Evolutionary conservation across 176 grass and related monocot species (phyloP), one percentile per base, ranked within the genome.

Genomic region (Cocos nucifera): DNA sequence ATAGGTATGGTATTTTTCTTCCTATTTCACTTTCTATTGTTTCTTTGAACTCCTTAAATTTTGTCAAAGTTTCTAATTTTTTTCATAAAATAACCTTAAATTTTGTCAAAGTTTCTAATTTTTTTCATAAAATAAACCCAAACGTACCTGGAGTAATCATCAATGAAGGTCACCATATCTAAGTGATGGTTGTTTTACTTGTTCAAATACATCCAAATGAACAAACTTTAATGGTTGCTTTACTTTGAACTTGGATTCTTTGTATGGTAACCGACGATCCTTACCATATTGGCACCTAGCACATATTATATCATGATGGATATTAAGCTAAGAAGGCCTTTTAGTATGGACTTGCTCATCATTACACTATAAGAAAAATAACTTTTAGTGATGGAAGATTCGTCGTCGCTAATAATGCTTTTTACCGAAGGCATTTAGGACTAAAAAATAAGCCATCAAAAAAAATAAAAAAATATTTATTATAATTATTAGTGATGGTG

Each of bases 11-110:
- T 30, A 35, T 67, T 0, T 49, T 73, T 10, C 29, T 56, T 20
- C 51, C 4, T 7, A 49, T 1, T 67, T 74, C 9, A 17, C 20
- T 17, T 25, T 80, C 35, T 17, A 63, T 9, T n/a, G 62, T 63
- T 12, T 74, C 50, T 24, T 73, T 80, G 5, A 73, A 80, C 6
- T 61, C 69, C 21, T 21, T 21, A 22, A 63, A 66, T 2, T 79
- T 78, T 10, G 2, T 22, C 15, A 66, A 65, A 17, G 44, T 28
- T 19, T 73, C 18, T 20, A 0, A 70, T 20, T 78, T 67, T 18
- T 67, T 55, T 80, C n/a, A 56, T 74, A 17, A 69, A 65, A 25
- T 53, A 69, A 23, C n/a, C n/a, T n/a, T n/a, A n/a, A n/a, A n/a
- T n/a, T n/a, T n/a, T 10, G 2, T 22, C 15, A 66, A 65, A 17